A percentile compares a stretch with the other conserved stretches of the same genome.
These are phyloP conservation scores for Russula olivacea DNA, from an alignment of 768 basidiomycete genomes.

Conservation along the genomic window DNA sequence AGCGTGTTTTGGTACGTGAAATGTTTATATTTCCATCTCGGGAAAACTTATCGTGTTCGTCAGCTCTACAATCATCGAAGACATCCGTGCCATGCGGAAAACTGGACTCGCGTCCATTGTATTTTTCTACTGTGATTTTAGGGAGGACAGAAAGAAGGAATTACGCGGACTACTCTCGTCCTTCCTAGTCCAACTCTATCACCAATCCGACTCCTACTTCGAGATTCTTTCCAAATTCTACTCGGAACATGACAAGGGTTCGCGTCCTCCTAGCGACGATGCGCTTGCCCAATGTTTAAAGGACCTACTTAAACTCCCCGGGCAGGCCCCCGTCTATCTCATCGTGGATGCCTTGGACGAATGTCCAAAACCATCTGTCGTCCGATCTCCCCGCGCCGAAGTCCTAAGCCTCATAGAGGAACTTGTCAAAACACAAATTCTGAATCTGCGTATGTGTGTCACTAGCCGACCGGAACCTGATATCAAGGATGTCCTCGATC, in stretches of 20 bases:
- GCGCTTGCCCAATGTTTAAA: background rate
- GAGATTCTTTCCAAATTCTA: background rate
- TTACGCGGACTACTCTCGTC: background rate
- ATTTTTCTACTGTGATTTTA: background rate
- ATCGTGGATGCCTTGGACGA: background rate
- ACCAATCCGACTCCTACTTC: background rate
- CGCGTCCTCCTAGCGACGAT: background rate
- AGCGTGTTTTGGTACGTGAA: background rate
- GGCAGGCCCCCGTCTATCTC: background rate
- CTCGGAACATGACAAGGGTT: background rate
- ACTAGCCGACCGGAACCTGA: background rate
- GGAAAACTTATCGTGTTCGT: background rate
- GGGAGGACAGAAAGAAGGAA: background rate
- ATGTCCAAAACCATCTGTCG: background rate
- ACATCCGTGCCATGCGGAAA: background rate
- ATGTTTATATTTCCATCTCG: background rate
- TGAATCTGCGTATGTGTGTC: background rate
- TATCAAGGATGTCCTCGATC: background rate
- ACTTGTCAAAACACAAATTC: background rate
- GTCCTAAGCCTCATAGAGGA: background rate
- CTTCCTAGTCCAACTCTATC: background rate
- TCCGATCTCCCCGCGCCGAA: background rate
- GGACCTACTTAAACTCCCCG: background rate
- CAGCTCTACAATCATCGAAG: background rate
- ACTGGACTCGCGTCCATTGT: background rate